Evolutionary conservation across 73 alveolate species (phyloP), one percentile per base, ranked within the genome.

Genomic region (Diophrys sp.): DNA sequence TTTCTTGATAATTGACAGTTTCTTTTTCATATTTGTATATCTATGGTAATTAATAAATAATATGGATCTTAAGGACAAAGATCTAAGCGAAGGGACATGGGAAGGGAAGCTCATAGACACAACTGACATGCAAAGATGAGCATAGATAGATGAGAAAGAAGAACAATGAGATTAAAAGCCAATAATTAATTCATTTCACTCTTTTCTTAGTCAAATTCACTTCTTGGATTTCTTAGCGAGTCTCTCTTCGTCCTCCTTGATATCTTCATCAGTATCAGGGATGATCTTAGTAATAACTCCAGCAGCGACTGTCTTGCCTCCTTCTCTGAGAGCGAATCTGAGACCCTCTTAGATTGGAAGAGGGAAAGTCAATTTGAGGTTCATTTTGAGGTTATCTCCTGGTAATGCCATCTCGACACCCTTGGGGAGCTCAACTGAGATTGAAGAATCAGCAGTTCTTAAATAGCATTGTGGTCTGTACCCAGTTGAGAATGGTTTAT

Each of bases 261-360:
- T 32, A 72, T 85, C 93, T 68, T 82, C 93, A 0, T 70, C 89
- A 2, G 82, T 29, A 54, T 85, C 93, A 56, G 82, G 85, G 30
- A 81, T 53, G 55, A 90, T 44, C 71, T 92, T 78, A 31, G 96
- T 75, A 68, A 92, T 87, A 70, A 92, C 93, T 67, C 98, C 98
- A 56, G 95, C 92, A 18, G 89, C 98, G 0, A 93, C 93, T 23
- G 98, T 93, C 77, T 72, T 90, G n/a, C 96, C 96, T 72, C 98
- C 99, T 88, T 95, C 99, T 82, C 99, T 92, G 75, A 95, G 78
- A 55, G 99, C 98, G 81, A 95, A 95, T 77, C 99, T 93, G 70
- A 74, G 80, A 27, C 96, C 97, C 78, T 2, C 69, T 1, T 28
- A 14, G 8, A 70, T 32, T 2, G 28, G 34, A 5, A 25, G 5